Base-by-base conservation (phyloP, 1,284 basidiomycete species). In the Pholiota adiposa region DNA sequence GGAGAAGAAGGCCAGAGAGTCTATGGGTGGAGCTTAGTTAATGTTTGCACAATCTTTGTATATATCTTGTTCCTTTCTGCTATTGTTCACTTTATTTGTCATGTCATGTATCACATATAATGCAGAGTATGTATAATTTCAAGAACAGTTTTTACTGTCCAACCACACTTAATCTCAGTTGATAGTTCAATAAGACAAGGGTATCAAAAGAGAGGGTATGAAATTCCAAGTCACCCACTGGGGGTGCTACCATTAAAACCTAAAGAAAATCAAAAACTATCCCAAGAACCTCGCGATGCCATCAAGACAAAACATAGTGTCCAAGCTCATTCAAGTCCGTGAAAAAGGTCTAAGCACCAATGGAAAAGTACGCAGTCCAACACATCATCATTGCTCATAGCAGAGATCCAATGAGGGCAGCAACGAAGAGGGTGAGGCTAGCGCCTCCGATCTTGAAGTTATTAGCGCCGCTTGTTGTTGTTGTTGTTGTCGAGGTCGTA, bases 1-100 rank as follows among this genome's bases (percentile, higher is more conserved):
- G 72, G 89, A 92, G 75, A 89, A 87, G 77, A 88, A 87, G 70
- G 85, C 82, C 55, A 81, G 77, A 61, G 80, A 83, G 62, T 79
- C 78, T 0, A 64, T 77, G 61, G 79, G 73, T 46, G 80, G 74
- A 4, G 79, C 75, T 56, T 79, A 58, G 57, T 64, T 61, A n/a
- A n/a, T n/a, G n/a, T n/a, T 21, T 56, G 56, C 33, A 21, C 43
- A 46, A 21, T 50, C 49, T 34, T 48, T 59, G 55, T 56, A 44
- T 51, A 21, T 58, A 14, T 54, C 41, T 55, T 21, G 49, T 56
- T 58, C 14, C 53, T 58, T 58, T 31, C 51, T 29, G 53, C 4
- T 31, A 4, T 31, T 31, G 29, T 31, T 31, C 29, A 5, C 54
- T 31, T 56, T 36, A 33, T n/a, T 49, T 60, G 50, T 48, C 41